Evolutionary conservation across 495 filamentous ascomycete genomes (phyloP).

Genomic region (Daldinia loculata): DNA sequence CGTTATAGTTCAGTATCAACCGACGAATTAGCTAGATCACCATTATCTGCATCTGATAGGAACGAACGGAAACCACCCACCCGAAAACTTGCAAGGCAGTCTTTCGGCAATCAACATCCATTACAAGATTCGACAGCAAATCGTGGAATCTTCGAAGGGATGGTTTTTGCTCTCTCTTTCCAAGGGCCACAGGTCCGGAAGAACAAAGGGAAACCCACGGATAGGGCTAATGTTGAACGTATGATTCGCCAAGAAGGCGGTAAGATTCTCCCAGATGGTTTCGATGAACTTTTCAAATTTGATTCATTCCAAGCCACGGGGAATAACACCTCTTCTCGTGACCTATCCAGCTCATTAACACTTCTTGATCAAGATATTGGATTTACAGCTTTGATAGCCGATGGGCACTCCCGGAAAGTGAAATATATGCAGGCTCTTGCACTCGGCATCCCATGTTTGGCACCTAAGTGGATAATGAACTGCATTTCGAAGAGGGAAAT

Average conservation of each 20-base stretch:
- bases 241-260: constrained; percentile 72
- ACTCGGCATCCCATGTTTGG: constrained; percentile 85
- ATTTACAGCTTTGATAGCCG: constrained; percentile 86
- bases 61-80: constrained; percentile 13
- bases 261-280: constrained; percentile 74
- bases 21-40: constrained; percentile 51
- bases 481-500: constrained; percentile 68
- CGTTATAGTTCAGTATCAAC: constrained; percentile 50
- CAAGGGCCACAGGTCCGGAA: constrained; percentile 60
- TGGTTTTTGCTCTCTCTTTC: constrained; percentile 84
- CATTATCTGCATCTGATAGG: constrained; percentile 19
- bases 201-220: constrained; percentile 59
- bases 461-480: constrained; percentile 79
- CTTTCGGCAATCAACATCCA: constrained; percentile 21
- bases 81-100: constrained; percentile 34
- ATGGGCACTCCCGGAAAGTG: constrained; percentile 83
- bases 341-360: constrained; percentile 37
- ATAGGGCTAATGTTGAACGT: constrained; percentile 56
- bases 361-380: constrained; percentile 55
- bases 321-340: constrained; percentile 26
- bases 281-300: constrained; percentile 81
- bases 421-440: constrained; percentile 98
- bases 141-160: constrained; percentile 68
- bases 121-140: constrained; percentile 35
- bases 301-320: constrained; percentile 45